phyloP scores from a whole-genome alignment of 805 yeast species.

The Cyberlindnera maclurae region DNA sequence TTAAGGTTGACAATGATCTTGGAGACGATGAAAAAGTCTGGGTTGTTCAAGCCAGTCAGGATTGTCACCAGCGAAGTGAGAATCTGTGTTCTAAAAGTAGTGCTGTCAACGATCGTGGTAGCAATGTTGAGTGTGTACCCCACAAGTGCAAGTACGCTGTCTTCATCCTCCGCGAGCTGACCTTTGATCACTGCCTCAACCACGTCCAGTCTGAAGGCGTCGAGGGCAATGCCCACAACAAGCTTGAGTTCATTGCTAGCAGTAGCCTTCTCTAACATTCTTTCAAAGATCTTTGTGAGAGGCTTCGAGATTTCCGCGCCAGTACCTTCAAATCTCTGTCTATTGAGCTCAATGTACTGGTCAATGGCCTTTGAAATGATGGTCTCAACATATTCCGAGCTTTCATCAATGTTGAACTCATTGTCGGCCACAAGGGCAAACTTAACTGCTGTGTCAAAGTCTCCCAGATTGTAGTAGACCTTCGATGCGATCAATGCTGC shows the following conservation, averaged over 20 bases:
- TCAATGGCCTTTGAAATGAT: constrained; percentile 91
- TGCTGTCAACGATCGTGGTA: constrained; percentile 56
- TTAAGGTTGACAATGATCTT: constrained; percentile 86
- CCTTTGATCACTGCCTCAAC: constrained; percentile 50
- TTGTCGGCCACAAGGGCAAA: constrained; percentile 82
- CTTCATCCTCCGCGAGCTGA: constrained; percentile 39
- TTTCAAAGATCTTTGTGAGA: constrained; percentile 67
- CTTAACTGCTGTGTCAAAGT: constrained; percentile 82
- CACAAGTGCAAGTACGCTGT: constrained; percentile 46
- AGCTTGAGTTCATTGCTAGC: constrained; percentile 62
- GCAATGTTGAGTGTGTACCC: constrained; percentile 73
- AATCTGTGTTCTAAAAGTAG: constrained; percentile 58
- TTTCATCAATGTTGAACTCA: constrained; percentile 66
- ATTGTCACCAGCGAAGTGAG: constrained; percentile 56
- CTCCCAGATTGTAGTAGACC: constrained; percentile 87
- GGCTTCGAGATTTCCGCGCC: constrained; percentile 45
- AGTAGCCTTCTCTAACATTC: constrained; percentile 79
- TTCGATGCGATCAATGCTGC: constrained; percentile 93
- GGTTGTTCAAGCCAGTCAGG: constrained; percentile 48
- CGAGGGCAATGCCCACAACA: constrained; percentile 87
- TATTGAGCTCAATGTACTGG: constrained; percentile 64
- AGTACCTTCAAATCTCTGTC: constrained; percentile 35
- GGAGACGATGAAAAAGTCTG: constrained; percentile 79
- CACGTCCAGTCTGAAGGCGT: constrained; percentile 79
- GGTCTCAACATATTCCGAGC: constrained; percentile 86